Base-by-base conservation (phyloP, 441 rosid genomes). In the Mallotus repandus region DNA sequence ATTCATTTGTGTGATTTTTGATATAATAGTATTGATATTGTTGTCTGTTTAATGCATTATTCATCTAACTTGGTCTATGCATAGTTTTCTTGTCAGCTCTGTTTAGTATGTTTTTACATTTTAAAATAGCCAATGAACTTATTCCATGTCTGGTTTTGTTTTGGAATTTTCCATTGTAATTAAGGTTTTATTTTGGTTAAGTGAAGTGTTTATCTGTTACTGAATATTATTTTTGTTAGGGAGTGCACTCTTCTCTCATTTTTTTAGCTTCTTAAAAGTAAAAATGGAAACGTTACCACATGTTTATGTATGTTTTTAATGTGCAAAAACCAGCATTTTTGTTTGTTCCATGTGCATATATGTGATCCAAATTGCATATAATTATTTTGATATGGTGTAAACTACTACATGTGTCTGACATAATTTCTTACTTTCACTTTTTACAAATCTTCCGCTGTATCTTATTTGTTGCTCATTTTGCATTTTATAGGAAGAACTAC, bases 401-500 rank as follows among this genome's bases (percentile, higher is more conserved):
- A 29, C n/a, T 50, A 35, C 46, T 59, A 12, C 58, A 54, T 62
- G 21, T 59, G 57, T 15, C 43, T 59, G 38, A 7, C 13, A 49
- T 32, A 4, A 38, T 45, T 52, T 15, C 58, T 55, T 70, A 29
- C 48, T 32, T 48, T 60, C 6, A 2, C 64, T 70, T 66, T 61
- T 11, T 64, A 14, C 14, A 64, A 69, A 16, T 29, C 12, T 38
- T 56, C 2, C 2, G 41, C 41, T 25, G 1, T 62, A 48, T 45
- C 63, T 71, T 66, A 63, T 32, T 45, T 76, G 57, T 48, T 76
- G 74, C 29, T 71, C 58, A 62, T 67, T 35, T 78, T 71, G 45
- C 57, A 19, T 70, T 78, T 45, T 72, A 21, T 83, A 94, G 98
- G 98, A 92, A 84, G 97, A 92, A 81, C 83, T 94, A 54, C 89